Conservation (phyloP, 768 basidiomycete genomes). For the Psilocybe azurescens region DNA sequence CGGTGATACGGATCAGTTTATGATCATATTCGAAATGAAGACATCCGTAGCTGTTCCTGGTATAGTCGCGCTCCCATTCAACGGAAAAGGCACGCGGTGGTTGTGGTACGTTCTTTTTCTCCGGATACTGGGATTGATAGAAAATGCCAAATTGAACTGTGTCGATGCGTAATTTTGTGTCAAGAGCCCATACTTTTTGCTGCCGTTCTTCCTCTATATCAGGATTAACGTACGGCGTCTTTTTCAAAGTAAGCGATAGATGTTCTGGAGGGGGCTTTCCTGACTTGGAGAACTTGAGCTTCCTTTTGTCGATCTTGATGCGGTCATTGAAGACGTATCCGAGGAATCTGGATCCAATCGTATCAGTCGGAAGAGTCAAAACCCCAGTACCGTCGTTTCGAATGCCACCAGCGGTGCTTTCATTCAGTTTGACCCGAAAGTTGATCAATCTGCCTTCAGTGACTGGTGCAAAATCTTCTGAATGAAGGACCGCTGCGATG, state of each 20-base stretch:
- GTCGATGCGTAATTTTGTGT: slow-evolving; percentile 57
- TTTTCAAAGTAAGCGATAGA: slow-evolving; percentile 45
- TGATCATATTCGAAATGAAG: slow-evolving; percentile 72
- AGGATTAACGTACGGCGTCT: slow-evolving; percentile 61
- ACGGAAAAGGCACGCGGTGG: slow-evolving; percentile 63
- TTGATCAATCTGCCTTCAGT: slow-evolving; percentile 51
- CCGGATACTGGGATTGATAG: slow-evolving; percentile 44
- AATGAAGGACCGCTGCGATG: slow-evolving; percentile 63
- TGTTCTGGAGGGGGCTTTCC: slow-evolving; percentile 13
- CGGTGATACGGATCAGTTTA: slow-evolving; percentile 67
- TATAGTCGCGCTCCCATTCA: slow-evolving; percentile 68
- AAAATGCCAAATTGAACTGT: slow-evolving; percentile 72
- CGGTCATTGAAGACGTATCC: slow-evolving; percentile 45
- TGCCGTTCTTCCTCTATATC: slow-evolving; percentile 55
- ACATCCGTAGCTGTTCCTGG: slow-evolving; percentile 50
- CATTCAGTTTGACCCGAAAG: slow-evolving; percentile 62
- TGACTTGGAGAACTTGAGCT: slow-evolving; percentile 40
- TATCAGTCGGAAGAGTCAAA: slow-evolving; percentile 42
- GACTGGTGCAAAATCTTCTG: slow-evolving; percentile 49
- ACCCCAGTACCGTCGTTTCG: slow-evolving; percentile 60
- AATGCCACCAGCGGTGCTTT: slow-evolving; percentile 50
- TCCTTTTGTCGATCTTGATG: slow-evolving; percentile 46
- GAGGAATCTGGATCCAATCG: slow-evolving; percentile 52
- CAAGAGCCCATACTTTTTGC: slow-evolving; percentile 46
- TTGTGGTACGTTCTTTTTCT: slow-evolving; percentile 31